Evolutionary conservation across 305 asterid species (phyloP).

Genomic region (Solanum aculeatissimum): DNA sequence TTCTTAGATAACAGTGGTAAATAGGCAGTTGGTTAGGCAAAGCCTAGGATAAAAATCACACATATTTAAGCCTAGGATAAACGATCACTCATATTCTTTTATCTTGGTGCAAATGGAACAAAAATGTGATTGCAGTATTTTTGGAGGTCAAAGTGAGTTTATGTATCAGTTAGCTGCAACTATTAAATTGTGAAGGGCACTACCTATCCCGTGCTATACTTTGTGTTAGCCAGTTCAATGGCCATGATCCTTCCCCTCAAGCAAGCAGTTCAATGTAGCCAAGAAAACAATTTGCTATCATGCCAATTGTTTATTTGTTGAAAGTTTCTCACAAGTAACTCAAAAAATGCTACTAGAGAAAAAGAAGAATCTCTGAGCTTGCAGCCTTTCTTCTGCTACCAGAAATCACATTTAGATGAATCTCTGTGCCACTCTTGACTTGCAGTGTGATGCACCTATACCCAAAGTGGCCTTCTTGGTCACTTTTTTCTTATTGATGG

Average conservation of each 20-base stretch:
- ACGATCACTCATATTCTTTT: background rate
- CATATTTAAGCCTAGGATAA: background rate
- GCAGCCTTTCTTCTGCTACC: background rate
- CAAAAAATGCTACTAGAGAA: background rate
- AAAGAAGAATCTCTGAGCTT: background rate
- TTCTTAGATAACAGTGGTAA: background rate
- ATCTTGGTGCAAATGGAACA: background rate
- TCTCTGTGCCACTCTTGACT: background rate
- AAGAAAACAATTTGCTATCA: background rate
- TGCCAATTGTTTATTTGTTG: background rate
- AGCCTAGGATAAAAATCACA: background rate
- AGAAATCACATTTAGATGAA: background rate
- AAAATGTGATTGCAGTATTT: background rate
- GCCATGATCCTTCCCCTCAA: background rate
- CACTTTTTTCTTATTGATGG: background rate
- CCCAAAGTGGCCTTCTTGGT: background rate
- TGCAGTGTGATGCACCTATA: background rate
- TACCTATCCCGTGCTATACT: background rate
- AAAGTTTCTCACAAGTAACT: background rate
- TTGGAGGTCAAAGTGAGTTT: background rate
- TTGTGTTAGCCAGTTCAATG: background rate
- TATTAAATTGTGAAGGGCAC: background rate
- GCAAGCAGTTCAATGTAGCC: background rate
- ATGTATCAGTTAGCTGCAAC: background rate
- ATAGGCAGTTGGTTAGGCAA: background rate